Conservation (phyloP, 2,329 filamentous ascomycete species). For the Diaporthe aspalathi region DNA sequence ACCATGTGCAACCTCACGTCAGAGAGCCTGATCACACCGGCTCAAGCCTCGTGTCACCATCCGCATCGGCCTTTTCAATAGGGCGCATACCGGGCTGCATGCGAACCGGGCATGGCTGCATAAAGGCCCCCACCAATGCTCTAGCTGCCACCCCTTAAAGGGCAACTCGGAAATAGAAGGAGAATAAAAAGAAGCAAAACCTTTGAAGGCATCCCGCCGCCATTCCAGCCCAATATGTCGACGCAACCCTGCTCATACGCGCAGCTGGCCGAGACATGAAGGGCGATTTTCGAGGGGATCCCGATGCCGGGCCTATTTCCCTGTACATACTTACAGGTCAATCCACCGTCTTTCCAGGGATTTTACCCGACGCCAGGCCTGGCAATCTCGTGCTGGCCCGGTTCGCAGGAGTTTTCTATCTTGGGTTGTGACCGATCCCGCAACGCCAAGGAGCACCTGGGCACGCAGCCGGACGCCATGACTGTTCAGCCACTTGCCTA, state of each 20-base stretch:
- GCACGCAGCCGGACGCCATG: background rate
- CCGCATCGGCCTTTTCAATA: constrained; percentile 15
- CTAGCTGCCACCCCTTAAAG: too few species aligned
- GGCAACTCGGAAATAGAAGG: background rate
- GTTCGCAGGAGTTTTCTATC: background rate
- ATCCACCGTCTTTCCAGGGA: too few species aligned
- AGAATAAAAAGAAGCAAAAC: background rate
- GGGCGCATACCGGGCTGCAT: constrained; percentile 16
- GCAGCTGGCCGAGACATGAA: constrained; percentile 15
- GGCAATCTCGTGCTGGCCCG: background rate
- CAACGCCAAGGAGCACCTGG: constrained; percentile 13
- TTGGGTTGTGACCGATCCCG: constrained; percentile 3
- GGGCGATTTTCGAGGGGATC: too few species aligned
- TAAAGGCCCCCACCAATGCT: background rate
- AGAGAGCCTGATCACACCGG: constrained; percentile 16
- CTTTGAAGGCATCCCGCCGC: constrained; percentile 1
- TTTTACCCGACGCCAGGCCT: background rate
- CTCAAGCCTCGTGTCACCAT: constrained; percentile 15
- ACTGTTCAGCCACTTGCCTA: background rate
- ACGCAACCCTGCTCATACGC: constrained; percentile 6
- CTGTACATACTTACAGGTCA: too few species aligned
- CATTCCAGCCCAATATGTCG: constrained; percentile 17
- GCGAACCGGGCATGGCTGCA: background rate
- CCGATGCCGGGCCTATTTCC: too few species aligned
- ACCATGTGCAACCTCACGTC: background rate